These are phyloP conservation scores for Marasmius oreades DNA, from an alignment of 1,284 basidiomycete species.

Conservation along the genomic window DNA sequence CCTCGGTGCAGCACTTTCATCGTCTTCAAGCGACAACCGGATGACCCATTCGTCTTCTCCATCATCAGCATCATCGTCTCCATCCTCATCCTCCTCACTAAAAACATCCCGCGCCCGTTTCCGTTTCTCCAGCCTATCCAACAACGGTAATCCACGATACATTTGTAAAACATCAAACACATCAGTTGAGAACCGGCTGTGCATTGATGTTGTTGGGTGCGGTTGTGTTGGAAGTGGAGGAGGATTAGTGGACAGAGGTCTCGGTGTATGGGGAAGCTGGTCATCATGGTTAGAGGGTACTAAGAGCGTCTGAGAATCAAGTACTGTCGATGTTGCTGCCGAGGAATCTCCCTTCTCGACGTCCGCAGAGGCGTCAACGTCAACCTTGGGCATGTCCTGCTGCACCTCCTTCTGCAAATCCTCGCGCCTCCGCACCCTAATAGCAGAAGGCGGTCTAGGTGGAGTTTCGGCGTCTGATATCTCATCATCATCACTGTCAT, in stretches of 20 bases:
- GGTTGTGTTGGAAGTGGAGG: constrained; percentile 23
- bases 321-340: no score
- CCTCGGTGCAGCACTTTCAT: constrained; percentile 64
- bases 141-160: constrained; percentile 67
- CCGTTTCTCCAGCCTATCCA: constrained; percentile 28
- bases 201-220: constrained; percentile 44
- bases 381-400: constrained; percentile 20
- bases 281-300: not conserved
- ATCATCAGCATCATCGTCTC: constrained; percentile 17
- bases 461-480: constrained; percentile 27
- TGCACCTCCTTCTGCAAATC: constrained; percentile 79
- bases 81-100: not conserved
- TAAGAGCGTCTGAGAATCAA: no score
- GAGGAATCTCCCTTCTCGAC: no score
- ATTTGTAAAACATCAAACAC: constrained; percentile 82
- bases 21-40: constrained; percentile 59
- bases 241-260: constrained; percentile 18
- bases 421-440: constrained; percentile 37
- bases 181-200: constrained; percentile 64
- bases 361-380: no score
- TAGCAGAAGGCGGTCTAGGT: constrained; percentile 31
- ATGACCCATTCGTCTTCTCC: constrained; percentile 21
- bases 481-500: constrained; percentile 17
- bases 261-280: not conserved
- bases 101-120: not conserved